phyloP scores from a whole-genome alignment of 1,139 yeast species.

The Waltiozyma sp. region DNA sequence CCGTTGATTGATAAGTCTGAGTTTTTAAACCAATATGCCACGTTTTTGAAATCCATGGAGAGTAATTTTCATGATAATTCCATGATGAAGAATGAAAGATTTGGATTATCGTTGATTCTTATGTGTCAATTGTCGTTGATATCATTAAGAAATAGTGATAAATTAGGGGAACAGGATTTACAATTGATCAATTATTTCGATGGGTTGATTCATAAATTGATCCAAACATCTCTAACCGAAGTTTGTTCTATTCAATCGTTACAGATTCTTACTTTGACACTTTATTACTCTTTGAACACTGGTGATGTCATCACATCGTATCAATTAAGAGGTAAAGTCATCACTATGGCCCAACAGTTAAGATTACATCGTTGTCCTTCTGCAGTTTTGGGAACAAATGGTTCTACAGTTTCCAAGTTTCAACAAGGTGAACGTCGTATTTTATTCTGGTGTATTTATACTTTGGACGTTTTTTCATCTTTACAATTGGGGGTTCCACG shows the following conservation, averaged over 20 bases:
- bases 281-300: conserved; percentile 59
- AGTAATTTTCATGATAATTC: conserved; percentile 28
- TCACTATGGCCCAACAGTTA: conserved; percentile 78
- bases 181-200: conserved; percentile 36
- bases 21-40: conserved; percentile 48
- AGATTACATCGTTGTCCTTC: conserved; percentile 84
- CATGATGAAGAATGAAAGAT: conserved; percentile 36
- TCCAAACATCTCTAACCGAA: conserved; percentile 36
- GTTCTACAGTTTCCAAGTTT: conserved; percentile 43
- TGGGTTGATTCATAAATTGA: conserved; percentile 39
- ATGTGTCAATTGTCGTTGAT: conserved; percentile 50
- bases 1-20: conserved; percentile 61
- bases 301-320: conserved; percentile 71
- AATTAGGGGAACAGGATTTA: conserved; percentile 8
- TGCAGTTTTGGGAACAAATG: conserved; percentile 53
- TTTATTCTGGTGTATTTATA: conserved; percentile 75
- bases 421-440: conserved; percentile 79
- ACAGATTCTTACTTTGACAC: conserved; percentile 57
- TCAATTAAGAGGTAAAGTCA: conserved; percentile 63
- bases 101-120: conserved; percentile 50
- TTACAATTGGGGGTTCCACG: conserved; percentile 77
- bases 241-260: conserved; percentile 59
- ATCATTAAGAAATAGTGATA: conserved; percentile 16
- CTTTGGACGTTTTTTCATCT: conserved; percentile 66
- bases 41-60: conserved; percentile 34